Base-by-base conservation (phyloP, 1,284 basidiomycete genomes). In the Tilletia horrida region DNA sequence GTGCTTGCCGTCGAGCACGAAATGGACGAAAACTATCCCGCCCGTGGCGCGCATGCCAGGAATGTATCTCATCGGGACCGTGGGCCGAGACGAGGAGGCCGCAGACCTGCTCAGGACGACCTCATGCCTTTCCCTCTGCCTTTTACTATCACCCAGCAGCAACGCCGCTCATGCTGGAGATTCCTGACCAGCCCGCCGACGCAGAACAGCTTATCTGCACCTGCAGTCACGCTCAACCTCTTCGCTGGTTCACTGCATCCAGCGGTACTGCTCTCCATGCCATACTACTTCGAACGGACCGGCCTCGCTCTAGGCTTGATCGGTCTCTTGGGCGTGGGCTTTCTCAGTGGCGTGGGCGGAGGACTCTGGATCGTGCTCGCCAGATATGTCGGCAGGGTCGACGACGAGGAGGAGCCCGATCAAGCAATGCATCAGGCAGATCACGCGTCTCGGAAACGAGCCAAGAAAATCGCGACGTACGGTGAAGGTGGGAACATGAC, bases 291-390 rank as follows among this genome's bases (percentile, higher is more conserved):
- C 72, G 68, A 69, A 27, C 69, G 74, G 16, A 74, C 78, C 3
- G 79, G 74, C 3, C 66, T 74, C 0, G 13, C 68, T 29, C 57
- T 73, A 2, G 78, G 78, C 0, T 71, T 75, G 6, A 62, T 74
- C 6, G 76, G 71, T 2, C 66, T 79, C 2, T 66, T 74, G 2
- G 66, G 70, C 1, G 72, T 78, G 2, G 75, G 75, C 0, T 55
- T 69, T n/a, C 70, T 81, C 7, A 73, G 77, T 25, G 76, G 74
- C n/a, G 76, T 79, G 11, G 79, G 79, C 21, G 78, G 77, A 11
- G 79, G 78, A 1, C 70, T 81, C 1, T 81, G 78, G 78, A 76
- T 79, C 21, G 76, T 77, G 0, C 66, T 81, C 8, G 73, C 76
- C 44, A 70, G 79, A 23, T 81, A 81, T 67, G 79, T 81, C 47